These are phyloP conservation scores for Priceomyces melissophilus DNA, from an alignment of 805 yeast species.

Conservation along the genomic window DNA sequence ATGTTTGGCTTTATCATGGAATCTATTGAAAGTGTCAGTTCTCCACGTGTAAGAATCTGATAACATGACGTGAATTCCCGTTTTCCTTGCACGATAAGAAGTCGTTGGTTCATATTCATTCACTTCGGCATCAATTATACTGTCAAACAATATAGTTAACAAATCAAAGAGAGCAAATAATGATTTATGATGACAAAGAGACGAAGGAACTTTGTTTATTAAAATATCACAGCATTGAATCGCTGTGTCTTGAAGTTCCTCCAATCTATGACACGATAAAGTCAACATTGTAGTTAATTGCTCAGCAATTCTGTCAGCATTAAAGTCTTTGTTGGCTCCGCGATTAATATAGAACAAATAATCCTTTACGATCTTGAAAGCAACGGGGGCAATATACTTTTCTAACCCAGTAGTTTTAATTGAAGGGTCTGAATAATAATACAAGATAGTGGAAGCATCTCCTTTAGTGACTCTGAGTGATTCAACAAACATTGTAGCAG, in stretches of 20 bases:
- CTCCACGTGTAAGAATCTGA: slow-evolving; percentile 82
- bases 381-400: slow-evolving; percentile 62
- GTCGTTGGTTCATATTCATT: slow-evolving; percentile 85
- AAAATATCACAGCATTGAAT: slow-evolving; percentile 70
- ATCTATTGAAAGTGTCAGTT: slow-evolving; percentile 54
- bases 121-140: slow-evolving; percentile 78
- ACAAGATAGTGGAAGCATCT: slow-evolving; percentile 70
- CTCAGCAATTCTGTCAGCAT: slow-evolving; percentile 53
- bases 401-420: slow-evolving; percentile 59
- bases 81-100: slow-evolving; percentile 44
- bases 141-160: slow-evolving; percentile 69
- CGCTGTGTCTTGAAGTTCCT: slow-evolving; percentile 73
- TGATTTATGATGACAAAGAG: slow-evolving; percentile 70
- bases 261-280: slow-evolving; percentile 74
- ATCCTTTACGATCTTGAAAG: slow-evolving; percentile 55
- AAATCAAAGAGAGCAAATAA: slow-evolving; percentile 80
- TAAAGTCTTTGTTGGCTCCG: slow-evolving; percentile 54
- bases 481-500: slow-evolving; percentile 80
- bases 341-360: slow-evolving; percentile 50
- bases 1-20: slow-evolving; percentile 54
- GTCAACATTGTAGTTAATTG: slow-evolving; percentile 69
- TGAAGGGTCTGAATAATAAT: slow-evolving; percentile 85
- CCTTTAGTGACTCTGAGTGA: slow-evolving; percentile 75
- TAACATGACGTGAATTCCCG: slow-evolving; percentile 52
- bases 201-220: slow-evolving; percentile 65